phyloP scores from a whole-genome alignment of 495 filamentous ascomycete species.

The Glonium stellatum region DNA sequence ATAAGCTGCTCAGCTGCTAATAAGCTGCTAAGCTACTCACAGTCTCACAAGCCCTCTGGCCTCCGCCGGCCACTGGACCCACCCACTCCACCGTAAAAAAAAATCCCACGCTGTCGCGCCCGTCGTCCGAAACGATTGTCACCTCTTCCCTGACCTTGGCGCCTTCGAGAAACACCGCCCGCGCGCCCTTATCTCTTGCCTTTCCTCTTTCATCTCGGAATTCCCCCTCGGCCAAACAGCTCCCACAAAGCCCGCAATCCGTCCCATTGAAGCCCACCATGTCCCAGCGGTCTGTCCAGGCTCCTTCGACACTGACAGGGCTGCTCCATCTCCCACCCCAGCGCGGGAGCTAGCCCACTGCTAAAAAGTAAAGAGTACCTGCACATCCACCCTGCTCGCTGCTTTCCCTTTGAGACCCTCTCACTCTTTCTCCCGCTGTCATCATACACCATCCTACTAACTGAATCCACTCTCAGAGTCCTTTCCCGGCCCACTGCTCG shows the following conservation, averaged over 20 bases:
- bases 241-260: neutral
- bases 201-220: neutral
- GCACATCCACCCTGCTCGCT: conserved; percentile 15
- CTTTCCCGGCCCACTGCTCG: neutral
- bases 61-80: neutral
- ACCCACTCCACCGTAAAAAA: too few species aligned
- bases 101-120: neutral
- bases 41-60: neutral
- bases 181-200: neutral
- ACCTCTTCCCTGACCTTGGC: neutral
- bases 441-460: neutral
- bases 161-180: neutral
- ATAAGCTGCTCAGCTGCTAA: too few species aligned
- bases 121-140: neutral
- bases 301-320: conserved; percentile 13
- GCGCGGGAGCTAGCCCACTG: conserved; percentile 26
- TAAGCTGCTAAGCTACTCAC: too few species aligned
- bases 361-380: conserved; percentile 29
- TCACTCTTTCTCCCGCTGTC: neutral
- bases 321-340: conserved; percentile 12
- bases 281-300: neutral
- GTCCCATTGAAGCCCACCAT: neutral
- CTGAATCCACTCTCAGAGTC: neutral
- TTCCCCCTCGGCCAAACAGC: neutral
- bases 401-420: neutral